Evolutionary conservation across 345 rosid species (phyloP).

Genomic region (Mangifera indica): DNA sequence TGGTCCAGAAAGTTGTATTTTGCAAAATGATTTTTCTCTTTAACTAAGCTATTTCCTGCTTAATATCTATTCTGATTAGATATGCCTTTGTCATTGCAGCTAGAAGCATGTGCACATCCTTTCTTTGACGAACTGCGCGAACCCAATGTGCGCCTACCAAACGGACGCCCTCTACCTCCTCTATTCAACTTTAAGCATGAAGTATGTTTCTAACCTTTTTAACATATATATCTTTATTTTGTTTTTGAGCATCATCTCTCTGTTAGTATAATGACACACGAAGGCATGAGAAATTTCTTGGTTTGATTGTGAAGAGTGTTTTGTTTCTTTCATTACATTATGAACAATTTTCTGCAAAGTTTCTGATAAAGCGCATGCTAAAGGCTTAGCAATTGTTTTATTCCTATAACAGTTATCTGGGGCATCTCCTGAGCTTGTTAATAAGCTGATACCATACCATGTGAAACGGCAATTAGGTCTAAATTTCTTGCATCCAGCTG

Average conservation of each 20-base stretch:
- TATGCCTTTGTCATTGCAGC: conserved; percentile 30
- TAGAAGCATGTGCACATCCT: conserved; percentile 69
- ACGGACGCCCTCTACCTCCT: conserved; percentile 56
- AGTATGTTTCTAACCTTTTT: conserved; percentile 32
- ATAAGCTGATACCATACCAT: conserved; percentile 82
- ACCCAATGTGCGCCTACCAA: conserved; percentile 57
- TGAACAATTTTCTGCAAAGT: background rate
- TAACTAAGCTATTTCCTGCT: background rate
- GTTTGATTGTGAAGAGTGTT: no score
- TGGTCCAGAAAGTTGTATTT: background rate
- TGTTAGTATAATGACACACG: background rate
- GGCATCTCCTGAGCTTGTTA: conserved; percentile 71
- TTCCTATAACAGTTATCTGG: conserved; percentile 51
- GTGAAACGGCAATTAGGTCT: conserved; percentile 76
- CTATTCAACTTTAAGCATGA: conserved; percentile 73
- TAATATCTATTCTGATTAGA: background rate
- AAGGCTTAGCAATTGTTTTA: background rate
- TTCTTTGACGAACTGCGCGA: conserved; percentile 69
- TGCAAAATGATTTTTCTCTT: no score
- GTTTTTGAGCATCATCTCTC: background rate
- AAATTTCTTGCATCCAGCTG: conserved; percentile 67
- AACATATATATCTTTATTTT: background rate
- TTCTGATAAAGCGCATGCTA: no score
- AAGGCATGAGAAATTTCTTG: no score
- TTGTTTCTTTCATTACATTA: background rate